phyloP scores from a whole-genome alignment of 1,284 basidiomycete species.

The Lignosus rhinocerotis region DNA sequence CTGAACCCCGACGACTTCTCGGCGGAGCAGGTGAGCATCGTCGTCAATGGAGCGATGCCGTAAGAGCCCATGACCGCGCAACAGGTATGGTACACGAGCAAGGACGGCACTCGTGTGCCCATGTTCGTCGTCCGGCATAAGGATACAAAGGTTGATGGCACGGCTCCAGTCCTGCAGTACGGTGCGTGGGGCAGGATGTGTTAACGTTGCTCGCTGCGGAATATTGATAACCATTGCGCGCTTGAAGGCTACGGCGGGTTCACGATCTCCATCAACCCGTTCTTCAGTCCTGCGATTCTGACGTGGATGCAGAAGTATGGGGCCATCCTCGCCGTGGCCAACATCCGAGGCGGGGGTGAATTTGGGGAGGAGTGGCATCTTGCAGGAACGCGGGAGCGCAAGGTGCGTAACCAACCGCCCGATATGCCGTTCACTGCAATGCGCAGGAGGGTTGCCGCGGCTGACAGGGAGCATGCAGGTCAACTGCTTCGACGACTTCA shows the following conservation, averaged over 20 bases:
- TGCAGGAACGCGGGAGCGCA: slow-evolving; percentile 69
- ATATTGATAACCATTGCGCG: slow-evolving; percentile 1
- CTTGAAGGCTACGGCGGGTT: slow-evolving; percentile 75
- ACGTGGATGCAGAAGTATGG: slow-evolving; percentile 79
- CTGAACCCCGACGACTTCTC: slow-evolving; percentile 73
- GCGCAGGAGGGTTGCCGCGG: not conserved
- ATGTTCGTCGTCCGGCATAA: slow-evolving; percentile 88
- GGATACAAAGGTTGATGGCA: slow-evolving; percentile 71
- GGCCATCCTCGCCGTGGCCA: slow-evolving; percentile 73
- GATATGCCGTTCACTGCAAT: slow-evolving; percentile 9
- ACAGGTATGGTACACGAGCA: slow-evolving; percentile 74
- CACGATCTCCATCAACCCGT: slow-evolving; percentile 69
- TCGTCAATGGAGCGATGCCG: not conserved
- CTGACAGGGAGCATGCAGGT: slow-evolving; percentile 40
- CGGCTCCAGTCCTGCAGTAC: slow-evolving; percentile 79
- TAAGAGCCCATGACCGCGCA: not conserved
- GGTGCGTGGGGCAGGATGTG: slow-evolving; percentile 43
- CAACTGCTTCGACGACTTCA: slow-evolving; percentile 83
- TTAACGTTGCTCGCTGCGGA: not conserved
- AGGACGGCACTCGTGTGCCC: slow-evolving; percentile 81
- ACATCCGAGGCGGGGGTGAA: slow-evolving; percentile 82
- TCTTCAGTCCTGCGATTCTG: slow-evolving; percentile 73
- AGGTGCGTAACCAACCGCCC: slow-evolving; percentile 43
- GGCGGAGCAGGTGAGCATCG: slow-evolving; percentile 55
- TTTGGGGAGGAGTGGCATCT: slow-evolving; percentile 84